phyloP scores from a whole-genome alignment of 2,329 filamentous ascomycete genomes.

The Diaporthe capsici region DNA sequence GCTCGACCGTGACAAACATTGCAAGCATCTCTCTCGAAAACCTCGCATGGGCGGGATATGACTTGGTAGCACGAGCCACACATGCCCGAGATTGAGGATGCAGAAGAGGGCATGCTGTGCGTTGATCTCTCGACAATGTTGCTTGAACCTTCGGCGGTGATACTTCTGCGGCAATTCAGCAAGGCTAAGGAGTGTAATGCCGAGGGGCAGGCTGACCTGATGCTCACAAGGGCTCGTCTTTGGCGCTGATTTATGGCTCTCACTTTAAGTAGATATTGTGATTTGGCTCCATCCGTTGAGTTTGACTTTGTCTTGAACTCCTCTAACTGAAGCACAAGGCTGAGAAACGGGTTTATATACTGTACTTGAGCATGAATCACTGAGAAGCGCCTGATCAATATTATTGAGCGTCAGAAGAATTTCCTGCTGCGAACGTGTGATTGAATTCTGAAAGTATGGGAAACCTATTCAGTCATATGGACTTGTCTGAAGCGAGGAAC shows the following conservation, averaged over 20 bases:
- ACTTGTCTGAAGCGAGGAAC: no score
- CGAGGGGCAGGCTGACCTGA: not conserved
- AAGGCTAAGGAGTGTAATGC: not conserved
- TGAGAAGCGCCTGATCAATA: no score
- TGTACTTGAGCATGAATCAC: not conserved
- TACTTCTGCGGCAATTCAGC: not conserved
- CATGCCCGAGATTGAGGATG: not conserved
- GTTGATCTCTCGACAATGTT: not conserved
- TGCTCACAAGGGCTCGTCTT: not conserved
- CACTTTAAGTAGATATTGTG: not conserved
- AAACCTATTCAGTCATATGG: no score
- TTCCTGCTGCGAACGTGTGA: no score
- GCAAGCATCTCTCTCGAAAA: not conserved
- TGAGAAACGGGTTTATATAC: not conserved
- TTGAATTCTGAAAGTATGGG: no score
- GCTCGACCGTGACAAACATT: not conserved
- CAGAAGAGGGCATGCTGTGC: not conserved
- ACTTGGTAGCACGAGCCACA: not conserved
- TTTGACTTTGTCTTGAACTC: not conserved
- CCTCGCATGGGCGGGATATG: not conserved
- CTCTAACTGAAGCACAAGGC: not conserved
- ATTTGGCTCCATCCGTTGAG: not conserved
- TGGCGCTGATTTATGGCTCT: not conserved
- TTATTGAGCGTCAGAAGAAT: no score
- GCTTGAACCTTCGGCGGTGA: not conserved